Conservation (phyloP, 352 stramenopile species). For the Thalassiosira ordinaria region DNA sequence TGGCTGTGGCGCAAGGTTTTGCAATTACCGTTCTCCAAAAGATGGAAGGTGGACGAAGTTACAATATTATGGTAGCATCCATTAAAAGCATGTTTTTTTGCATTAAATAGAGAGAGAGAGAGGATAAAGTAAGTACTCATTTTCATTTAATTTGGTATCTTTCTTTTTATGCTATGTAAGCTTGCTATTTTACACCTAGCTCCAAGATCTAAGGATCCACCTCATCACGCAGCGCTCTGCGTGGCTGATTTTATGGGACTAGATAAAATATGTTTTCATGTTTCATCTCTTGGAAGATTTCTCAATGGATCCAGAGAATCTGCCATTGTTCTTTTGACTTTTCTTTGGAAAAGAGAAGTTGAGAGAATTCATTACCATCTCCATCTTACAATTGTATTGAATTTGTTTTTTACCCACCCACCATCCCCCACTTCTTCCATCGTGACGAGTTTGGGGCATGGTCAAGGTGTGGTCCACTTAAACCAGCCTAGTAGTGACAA, state of each 20-base stretch:
- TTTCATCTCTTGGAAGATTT: not conserved
- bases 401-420: not conserved
- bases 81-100: too few relatives aligned
- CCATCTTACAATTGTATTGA: not conserved
- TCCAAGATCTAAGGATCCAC: not conserved
- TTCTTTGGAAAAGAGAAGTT: not conserved
- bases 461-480: not conserved
- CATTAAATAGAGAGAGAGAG: too few relatives aligned
- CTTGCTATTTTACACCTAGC: not conserved
- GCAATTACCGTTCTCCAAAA: too few relatives aligned
- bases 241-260: not conserved
- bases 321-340: not conserved
- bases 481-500: slow-evolving; percentile 10
- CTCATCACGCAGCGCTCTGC: not conserved
- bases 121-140: too few relatives aligned
- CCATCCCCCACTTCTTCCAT: slow-evolving; percentile 2
- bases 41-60: too few relatives aligned
- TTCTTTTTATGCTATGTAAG: too few relatives aligned
- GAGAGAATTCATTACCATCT: not conserved
- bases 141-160: too few relatives aligned
- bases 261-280: not conserved
- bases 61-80: too few relatives aligned
- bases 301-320: not conserved
- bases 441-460: slow-evolving; percentile 10
- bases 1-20: too few relatives aligned